Evolutionary conservation across 2,329 filamentous ascomycete genomes (phyloP).

Genomic region (Ophioceras dolichostomum): DNA sequence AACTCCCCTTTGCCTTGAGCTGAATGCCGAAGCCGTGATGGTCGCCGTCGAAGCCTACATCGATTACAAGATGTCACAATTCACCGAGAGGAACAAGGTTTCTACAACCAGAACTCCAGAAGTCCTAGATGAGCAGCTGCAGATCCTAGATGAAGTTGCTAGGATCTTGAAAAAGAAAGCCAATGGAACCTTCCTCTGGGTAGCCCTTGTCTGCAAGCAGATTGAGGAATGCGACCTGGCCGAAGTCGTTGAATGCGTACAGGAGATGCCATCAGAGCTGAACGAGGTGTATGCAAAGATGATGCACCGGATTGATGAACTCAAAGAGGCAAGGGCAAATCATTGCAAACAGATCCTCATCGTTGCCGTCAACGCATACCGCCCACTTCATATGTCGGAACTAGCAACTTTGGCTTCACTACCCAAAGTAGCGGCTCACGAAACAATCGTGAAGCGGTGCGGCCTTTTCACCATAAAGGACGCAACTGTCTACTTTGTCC

Average conservation of each 20-base stretch:
- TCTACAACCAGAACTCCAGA: too few species aligned
- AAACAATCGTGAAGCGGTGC: constrained; percentile 18
- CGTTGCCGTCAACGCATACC: constrained; percentile 15
- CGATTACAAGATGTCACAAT: constrained; percentile 14
- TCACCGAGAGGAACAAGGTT: constrained; percentile 7
- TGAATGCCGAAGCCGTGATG: constrained; percentile 16
- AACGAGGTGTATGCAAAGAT: constrained; percentile 23
- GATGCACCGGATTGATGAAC: constrained; percentile 18
- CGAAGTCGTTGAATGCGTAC: background rate
- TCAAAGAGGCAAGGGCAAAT: constrained; percentile 10
- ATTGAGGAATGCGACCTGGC: background rate
- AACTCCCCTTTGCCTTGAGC: background rate
- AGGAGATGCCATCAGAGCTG: background rate
- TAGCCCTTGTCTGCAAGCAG: background rate
- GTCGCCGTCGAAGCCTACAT: constrained; percentile 22
- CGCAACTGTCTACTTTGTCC: constrained; percentile 20
- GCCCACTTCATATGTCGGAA: constrained; percentile 23
- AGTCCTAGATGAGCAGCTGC: background rate
- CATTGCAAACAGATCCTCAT: constrained; percentile 22
- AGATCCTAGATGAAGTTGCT: background rate
- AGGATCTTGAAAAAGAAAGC: background rate
- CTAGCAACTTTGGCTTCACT: constrained; percentile 11
- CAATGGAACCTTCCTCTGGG: background rate
- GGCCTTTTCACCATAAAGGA: constrained; percentile 24
- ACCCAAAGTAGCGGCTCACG: background rate